phyloP scores from a whole-genome alignment of 352 stramenopile genomes.

The Blastocystis sp. region DNA sequence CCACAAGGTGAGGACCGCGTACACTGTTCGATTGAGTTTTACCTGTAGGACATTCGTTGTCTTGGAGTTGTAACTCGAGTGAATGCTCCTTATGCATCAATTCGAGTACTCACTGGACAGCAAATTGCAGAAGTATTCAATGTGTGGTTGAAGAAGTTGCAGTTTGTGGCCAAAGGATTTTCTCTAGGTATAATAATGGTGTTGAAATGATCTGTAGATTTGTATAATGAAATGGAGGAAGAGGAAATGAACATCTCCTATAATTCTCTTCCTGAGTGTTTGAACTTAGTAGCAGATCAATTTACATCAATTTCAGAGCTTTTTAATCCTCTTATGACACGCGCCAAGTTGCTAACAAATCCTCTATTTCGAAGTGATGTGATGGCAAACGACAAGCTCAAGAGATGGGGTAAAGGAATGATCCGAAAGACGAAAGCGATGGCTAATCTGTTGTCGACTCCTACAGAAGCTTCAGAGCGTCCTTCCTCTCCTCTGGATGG shows the following conservation, averaged over 20 bases:
- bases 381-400: conserved; percentile 35
- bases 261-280: conserved; percentile 13
- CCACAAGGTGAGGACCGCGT: conserved; percentile 49
- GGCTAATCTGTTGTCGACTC: neutral
- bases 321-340: conserved; percentile 5
- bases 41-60: conserved; percentile 54
- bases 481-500: neutral
- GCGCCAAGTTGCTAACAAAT: conserved; percentile 42
- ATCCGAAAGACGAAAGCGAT: conserved; percentile 47
- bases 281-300: conserved; percentile 7
- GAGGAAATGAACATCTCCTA: conserved; percentile 59
- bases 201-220: neutral
- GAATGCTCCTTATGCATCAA: conserved; percentile 26
- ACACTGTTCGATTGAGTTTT: neutral
- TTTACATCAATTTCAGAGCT: conserved; percentile 31
- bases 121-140: conserved; percentile 28
- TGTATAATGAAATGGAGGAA: conserved; percentile 50
- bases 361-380: conserved; percentile 28
- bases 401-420: conserved; percentile 42
- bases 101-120: conserved; percentile 44
- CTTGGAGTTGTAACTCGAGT: conserved; percentile 13
- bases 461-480: neutral
- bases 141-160: conserved; percentile 54
- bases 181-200: neutral
- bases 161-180: conserved; percentile 43